Evolutionary conservation across 2,329 filamentous ascomycete species (phyloP).

Genomic region (Didymella pomorum): DNA sequence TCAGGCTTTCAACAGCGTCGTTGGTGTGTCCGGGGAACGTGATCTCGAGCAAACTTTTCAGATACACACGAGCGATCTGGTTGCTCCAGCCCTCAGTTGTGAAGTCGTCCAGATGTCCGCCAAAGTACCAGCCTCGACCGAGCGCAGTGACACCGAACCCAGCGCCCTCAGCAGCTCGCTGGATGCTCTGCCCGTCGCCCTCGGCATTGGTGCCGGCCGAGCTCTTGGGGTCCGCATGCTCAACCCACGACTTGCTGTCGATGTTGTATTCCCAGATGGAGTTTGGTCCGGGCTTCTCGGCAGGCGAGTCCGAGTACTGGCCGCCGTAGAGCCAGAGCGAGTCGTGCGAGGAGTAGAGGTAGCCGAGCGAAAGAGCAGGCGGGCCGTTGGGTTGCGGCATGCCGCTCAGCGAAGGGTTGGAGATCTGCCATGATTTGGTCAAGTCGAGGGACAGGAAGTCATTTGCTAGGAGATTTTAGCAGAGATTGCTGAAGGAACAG

Average conservation of each 20-base stretch:
- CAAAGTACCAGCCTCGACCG: conserved; percentile 79
- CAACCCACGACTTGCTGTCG: conserved; percentile 65
- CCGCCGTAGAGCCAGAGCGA: conserved; percentile 78
- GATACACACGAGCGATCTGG: conserved; percentile 68
- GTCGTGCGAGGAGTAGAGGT: conserved; percentile 76
- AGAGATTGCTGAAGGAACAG: too few relatives aligned
- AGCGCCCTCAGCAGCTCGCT: conserved; percentile 77
- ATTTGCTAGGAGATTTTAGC: conserved; percentile 54
- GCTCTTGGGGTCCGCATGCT: conserved; percentile 68
- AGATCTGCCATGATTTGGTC: conserved; percentile 74
- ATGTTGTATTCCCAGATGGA: conserved; percentile 77
- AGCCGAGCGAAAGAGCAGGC: conserved; percentile 75
- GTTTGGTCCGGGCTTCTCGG: conserved; percentile 63
- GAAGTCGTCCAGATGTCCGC: conserved; percentile 74
- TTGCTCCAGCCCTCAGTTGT: conserved; percentile 74
- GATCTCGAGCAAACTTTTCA: conserved; percentile 78
- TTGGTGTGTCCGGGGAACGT: conserved; percentile 76
- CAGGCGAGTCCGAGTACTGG: conserved; percentile 72
- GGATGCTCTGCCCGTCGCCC: conserved; percentile 63
- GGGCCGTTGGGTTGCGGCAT: conserved; percentile 72
- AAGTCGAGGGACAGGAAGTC: conserved; percentile 76
- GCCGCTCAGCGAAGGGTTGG: conserved; percentile 68
- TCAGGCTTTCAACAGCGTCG: conserved; percentile 65
- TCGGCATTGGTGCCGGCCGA: conserved; percentile 70
- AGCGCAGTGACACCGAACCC: conserved; percentile 74